Conservation (phyloP, 2,329 filamentous ascomycete species). For the Alternaria tenuissima region DNA sequence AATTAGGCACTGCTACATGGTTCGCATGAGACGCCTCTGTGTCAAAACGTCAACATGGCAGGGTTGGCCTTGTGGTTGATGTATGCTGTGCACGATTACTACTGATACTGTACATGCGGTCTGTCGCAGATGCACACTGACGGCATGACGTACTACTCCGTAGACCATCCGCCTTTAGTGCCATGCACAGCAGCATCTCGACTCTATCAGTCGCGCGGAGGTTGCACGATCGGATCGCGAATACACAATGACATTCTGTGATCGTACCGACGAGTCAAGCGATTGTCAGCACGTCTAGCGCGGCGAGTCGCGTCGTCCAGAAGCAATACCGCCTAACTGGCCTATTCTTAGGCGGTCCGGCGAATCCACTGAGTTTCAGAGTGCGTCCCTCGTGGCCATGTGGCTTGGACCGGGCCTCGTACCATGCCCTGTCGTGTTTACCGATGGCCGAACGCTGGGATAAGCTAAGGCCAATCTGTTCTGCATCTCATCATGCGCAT, state of each 20-base stretch:
- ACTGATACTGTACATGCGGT: neutral
- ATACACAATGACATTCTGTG: neutral
- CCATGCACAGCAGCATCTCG: neutral
- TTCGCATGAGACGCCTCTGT: neutral
- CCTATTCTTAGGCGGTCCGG: conserved; percentile 7
- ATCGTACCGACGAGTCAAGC: conserved; percentile 9
- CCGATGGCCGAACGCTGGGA: conserved; percentile 13
- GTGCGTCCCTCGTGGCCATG: conserved; percentile 11
- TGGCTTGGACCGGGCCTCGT: conserved; percentile 8
- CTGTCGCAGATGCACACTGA: conserved; percentile 2
- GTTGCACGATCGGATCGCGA: conserved; percentile 2
- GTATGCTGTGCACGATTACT: conserved; percentile 1
- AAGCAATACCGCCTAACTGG: neutral
- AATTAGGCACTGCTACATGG: neutral
- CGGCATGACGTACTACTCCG: neutral
- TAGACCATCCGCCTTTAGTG: neutral
- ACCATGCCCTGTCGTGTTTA: conserved; percentile 12
- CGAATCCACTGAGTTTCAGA: conserved; percentile 10
- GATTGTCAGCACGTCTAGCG: conserved; percentile 6
- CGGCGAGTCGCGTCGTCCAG: conserved; percentile 2
- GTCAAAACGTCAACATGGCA: neutral
- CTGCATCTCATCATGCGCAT: conserved; percentile 16
- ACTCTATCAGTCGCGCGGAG: neutral
- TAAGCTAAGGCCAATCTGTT: conserved; percentile 12
- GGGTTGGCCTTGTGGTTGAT: neutral